Percentiles rank a stretch among this genome's conserved stretches.
phyloP scores from a whole-genome alignment of 257 asterid genomes.

The Fraxinus quadrangulata region DNA sequence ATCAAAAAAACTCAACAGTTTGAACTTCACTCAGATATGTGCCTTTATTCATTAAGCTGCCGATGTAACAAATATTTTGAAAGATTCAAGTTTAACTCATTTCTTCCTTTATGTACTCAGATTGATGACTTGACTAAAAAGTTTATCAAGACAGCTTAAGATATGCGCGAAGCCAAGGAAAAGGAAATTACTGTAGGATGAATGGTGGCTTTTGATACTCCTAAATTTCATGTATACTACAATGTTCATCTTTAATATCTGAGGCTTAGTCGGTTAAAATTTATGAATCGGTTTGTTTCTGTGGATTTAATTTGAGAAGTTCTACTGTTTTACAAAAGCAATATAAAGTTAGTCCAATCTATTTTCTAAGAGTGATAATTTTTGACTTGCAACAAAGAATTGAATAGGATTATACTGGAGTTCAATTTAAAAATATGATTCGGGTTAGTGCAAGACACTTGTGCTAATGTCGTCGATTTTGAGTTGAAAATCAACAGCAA shows the following conservation, averaged over 20 bases:
- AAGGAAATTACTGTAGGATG: conserved; percentile 72
- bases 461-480: too few species aligned
- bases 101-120: conserved; percentile 36
- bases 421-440: too few species aligned
- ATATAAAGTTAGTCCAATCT: neutral
- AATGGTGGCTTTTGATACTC: conserved; percentile 27
- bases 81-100: conserved; percentile 6
- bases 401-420: too few species aligned
- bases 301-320: neutral
- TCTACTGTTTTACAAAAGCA: neutral
- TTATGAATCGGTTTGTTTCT: neutral
- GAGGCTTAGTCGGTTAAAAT: too few species aligned
- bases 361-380: neutral
- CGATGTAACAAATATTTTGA: too few species aligned
- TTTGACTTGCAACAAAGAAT: neutral
- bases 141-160: conserved; percentile 85
- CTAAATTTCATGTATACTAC: neutral
- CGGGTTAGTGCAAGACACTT: too few species aligned
- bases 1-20: too few species aligned
- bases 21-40: too few species aligned
- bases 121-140: conserved; percentile 85
- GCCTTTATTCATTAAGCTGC: too few species aligned
- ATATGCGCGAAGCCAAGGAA: conserved; percentile 90
- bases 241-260: too few species aligned
- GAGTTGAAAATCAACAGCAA: too few species aligned